A percentile compares a stretch with the other conserved stretches of the same genome.
Conservation (phyloP, 805 yeast genomes). For the Wickerhamomyces ciferrii region DNA sequence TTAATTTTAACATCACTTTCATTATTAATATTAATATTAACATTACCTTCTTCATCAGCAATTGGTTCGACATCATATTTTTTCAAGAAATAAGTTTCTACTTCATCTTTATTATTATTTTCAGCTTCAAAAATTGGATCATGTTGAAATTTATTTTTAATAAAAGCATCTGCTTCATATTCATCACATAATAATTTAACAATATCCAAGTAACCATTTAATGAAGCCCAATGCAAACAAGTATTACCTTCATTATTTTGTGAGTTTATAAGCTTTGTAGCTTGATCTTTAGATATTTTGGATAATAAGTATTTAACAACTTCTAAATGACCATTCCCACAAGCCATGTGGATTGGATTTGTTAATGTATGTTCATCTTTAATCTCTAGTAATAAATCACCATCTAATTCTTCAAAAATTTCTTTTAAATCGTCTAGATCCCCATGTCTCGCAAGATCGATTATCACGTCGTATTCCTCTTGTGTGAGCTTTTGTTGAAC, state of each 20-base stretch:
- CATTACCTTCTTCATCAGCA: slow-evolving; percentile 40
- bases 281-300: slow-evolving; percentile 38
- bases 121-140: slow-evolving; percentile 91
- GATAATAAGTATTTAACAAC: slow-evolving; percentile 56
- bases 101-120: slow-evolving; percentile 64
- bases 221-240: slow-evolving; percentile 94
- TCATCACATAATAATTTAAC: slow-evolving; percentile 69
- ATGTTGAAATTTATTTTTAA: slow-evolving; percentile 69
- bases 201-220: slow-evolving; percentile 74
- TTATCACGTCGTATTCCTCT: slow-evolving; percentile 79
- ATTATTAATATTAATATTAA: slow-evolving; percentile 18
- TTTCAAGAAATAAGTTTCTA: slow-evolving; percentile 71
- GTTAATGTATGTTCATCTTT: slow-evolving; percentile 60
- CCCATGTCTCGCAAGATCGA: slow-evolving; percentile 83
- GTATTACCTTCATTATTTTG: slow-evolving; percentile 86
- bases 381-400: slow-evolving; percentile 37
- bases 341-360: slow-evolving; percentile 91
- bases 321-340: slow-evolving; percentile 86
- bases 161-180: slow-evolving; percentile 75
- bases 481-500: slow-evolving; percentile 32
- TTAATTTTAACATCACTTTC: slow-evolving; percentile 31
- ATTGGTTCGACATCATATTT: slow-evolving; percentile 67
- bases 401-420: slow-evolving; percentile 54
- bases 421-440: slow-evolving; percentile 72
- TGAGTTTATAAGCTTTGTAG: slow-evolving; percentile 39